Percentiles rank a stretch among this genome's conserved stretches.
Evolutionary conservation across 2,329 filamentous ascomycete species (phyloP).

Genomic region (Ophiostoma sp.): DNA sequence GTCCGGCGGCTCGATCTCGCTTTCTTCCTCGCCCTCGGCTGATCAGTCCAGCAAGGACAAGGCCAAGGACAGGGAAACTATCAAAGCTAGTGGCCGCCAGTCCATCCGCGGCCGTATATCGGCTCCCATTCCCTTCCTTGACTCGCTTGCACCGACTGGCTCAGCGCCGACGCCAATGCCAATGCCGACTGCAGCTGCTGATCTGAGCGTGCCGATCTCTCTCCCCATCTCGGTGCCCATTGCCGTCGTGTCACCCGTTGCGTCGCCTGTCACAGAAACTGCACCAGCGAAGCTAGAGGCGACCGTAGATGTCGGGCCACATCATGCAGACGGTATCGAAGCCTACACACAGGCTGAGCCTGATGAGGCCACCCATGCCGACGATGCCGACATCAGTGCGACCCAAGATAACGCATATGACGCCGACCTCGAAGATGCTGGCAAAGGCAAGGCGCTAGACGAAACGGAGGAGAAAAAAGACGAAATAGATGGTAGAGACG

Average conservation of each 20-base stretch:
- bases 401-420: not conserved
- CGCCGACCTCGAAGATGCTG: not conserved
- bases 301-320: not conserved
- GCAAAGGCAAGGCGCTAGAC: not conserved
- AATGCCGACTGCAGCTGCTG: no score
- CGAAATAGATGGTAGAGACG: not conserved
- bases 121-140: conserved; percentile 52
- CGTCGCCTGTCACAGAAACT: not conserved
- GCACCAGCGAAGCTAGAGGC: not conserved
- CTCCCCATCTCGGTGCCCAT: not conserved
- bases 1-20: conserved; percentile 13
- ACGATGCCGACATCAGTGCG: not conserved
- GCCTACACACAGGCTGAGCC: not conserved
- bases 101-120: conserved; percentile 58
- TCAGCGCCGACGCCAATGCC: no score
- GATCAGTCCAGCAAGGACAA: conserved; percentile 30
- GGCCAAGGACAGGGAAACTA: not conserved
- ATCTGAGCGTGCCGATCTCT: not conserved
- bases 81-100: conserved; percentile 33
- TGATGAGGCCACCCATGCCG: not conserved
- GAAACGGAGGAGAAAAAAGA: not conserved
- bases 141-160: conserved; percentile 31
- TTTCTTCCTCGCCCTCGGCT: conserved; percentile 31
- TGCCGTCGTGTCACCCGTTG: not conserved
- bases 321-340: not conserved